Evolutionary conservation across 805 yeast species (phyloP).

Genomic region (Ogataea thermomethanolica): DNA sequence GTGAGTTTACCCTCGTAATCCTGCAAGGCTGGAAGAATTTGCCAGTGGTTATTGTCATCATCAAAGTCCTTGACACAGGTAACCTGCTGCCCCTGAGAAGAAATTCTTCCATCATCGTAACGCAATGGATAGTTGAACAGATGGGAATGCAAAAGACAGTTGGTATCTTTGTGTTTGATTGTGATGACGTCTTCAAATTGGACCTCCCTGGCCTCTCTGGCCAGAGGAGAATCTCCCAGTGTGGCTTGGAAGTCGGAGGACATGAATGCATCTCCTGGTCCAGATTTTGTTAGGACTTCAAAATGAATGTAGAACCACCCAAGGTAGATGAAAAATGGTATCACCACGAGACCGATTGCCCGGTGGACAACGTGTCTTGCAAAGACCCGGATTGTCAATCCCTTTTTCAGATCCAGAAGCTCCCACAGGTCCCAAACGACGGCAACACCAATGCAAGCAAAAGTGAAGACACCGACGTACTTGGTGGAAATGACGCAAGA

Average conservation of each 20-base stretch:
- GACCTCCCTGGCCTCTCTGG: conserved; percentile 65
- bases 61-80: conserved; percentile 56
- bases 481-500: conserved; percentile 94
- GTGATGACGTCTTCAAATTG: conserved; percentile 76
- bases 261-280: conserved; percentile 96
- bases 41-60: conserved; percentile 80
- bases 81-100: conserved; percentile 93
- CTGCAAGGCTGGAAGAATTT: conserved; percentile 62
- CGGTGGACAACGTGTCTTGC: conserved; percentile 73
- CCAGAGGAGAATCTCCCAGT: conserved; percentile 75
- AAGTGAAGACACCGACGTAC: conserved; percentile 94
- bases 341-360: conserved; percentile 61
- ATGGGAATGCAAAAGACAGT: conserved; percentile 82
- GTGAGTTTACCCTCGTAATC: conserved; percentile 37
- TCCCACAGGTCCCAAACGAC: conserved; percentile 87
- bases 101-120: conserved; percentile 93
- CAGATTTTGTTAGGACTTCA: conserved; percentile 74
- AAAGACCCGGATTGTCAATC: conserved; percentile 55
- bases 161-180: conserved; percentile 76
- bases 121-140: conserved; percentile 73
- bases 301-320: conserved; percentile 94
- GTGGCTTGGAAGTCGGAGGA: conserved; percentile 93
- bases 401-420: conserved; percentile 67
- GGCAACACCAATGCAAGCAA: conserved; percentile 80
- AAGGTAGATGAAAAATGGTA: conserved; percentile 80